Evolutionary conservation across 345 rosid species (phyloP).

Genomic region (Carallia brachiata): DNA sequence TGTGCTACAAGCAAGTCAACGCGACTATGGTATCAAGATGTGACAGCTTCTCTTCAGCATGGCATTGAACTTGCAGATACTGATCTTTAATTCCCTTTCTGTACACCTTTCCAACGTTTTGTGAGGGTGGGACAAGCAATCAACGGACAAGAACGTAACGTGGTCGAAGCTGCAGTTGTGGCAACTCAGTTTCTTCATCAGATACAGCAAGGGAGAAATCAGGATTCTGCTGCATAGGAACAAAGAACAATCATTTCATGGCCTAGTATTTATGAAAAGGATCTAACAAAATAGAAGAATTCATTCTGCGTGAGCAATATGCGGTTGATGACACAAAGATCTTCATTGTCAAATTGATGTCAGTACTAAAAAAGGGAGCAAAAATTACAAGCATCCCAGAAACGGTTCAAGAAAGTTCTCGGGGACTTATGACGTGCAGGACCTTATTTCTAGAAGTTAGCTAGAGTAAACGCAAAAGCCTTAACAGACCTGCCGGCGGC

Average conservation of each 20-base stretch:
- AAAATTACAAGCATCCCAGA: not conserved
- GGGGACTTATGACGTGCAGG: not conserved
- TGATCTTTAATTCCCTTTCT: constrained; percentile 9
- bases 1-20: not conserved
- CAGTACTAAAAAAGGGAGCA: not conserved
- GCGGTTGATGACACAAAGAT: not conserved
- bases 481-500: constrained; percentile 40
- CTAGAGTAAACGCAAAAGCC: not conserved
- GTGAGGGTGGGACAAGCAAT: not conserved
- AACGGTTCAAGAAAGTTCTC: not conserved
- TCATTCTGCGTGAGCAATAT: not conserved
- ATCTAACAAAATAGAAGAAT: too few species aligned
- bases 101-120: not conserved
- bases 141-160: constrained; percentile 23
- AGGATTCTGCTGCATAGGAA: constrained; percentile 25
- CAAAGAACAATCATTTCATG: not conserved
- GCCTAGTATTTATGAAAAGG: too few species aligned
- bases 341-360: not conserved
- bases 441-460: too few species aligned
- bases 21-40: not conserved
- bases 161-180: constrained; percentile 24
- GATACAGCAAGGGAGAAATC: constrained; percentile 15
- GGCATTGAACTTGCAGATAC: not conserved
- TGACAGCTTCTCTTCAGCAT: not conserved
- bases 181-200: constrained; percentile 54